A percentile compares a stretch with the other conserved stretches of the same genome.
Conservation (phyloP, 768 basidiomycete genomes). For the Kockovaella imperatae region DNA sequence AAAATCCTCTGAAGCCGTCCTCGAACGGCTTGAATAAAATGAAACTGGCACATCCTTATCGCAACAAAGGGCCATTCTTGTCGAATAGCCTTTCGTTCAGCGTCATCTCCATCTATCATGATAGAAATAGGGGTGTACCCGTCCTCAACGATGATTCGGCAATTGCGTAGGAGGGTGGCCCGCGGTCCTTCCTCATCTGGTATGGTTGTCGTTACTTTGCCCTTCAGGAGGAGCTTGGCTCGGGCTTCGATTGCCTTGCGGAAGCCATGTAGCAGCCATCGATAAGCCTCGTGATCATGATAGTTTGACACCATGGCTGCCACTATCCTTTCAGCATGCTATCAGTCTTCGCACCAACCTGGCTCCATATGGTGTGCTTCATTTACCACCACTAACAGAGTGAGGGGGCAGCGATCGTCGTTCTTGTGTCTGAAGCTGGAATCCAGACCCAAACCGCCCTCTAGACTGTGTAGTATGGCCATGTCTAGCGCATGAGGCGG, state of each 20-base stretch:
- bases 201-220: neutral
- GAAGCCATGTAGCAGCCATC: neutral
- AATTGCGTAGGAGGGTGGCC: neutral
- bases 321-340: no score
- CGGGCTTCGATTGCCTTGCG: neutral
- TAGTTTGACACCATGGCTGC: slow-evolving; percentile 7
- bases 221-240: neutral
- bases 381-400: no score
- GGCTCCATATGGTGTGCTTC: no score
- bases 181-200: neutral
- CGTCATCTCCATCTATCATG: slow-evolving; percentile 10
- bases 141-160: neutral
- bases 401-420: no score
- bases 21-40: slow-evolving; percentile 8
- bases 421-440: no score
- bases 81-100: slow-evolving; percentile 1
- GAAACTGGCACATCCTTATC: slow-evolving; percentile 9
- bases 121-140: slow-evolving; percentile 4
- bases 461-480: no score
- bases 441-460: no score
- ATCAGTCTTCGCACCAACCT: no score
- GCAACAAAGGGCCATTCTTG: slow-evolving; percentile 1
- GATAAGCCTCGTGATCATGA: slow-evolving; percentile 3
- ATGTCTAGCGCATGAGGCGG: no score
- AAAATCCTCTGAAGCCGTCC: slow-evolving; percentile 1